These are phyloP conservation scores for Diatrype stigma DNA, from an alignment of 2,329 filamentous ascomycete species.

Conservation along the genomic window DNA sequence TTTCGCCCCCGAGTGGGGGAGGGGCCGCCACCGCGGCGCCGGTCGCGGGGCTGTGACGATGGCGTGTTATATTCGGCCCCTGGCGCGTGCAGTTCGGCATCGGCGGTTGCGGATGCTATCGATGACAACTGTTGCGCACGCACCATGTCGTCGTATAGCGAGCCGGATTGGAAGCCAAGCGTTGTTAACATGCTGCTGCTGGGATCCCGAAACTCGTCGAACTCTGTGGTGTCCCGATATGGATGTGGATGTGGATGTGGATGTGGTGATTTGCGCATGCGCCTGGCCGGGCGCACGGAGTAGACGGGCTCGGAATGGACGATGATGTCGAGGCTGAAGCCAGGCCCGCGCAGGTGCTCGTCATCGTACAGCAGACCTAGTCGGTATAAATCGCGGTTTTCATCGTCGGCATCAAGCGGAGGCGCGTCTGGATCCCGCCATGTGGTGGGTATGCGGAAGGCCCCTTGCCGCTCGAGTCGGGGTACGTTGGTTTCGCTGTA, in stretches of 20 bases:
- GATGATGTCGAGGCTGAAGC: constrained; percentile 20
- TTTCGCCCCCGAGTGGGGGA: neutral
- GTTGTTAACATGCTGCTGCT: too few relatives aligned
- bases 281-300: constrained; percentile 19
- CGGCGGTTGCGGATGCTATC: constrained; percentile 5
- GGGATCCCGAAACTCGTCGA: neutral
- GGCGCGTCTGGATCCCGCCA: constrained; percentile 10
- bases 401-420: constrained; percentile 17
- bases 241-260: too few relatives aligned
- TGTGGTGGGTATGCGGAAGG: constrained; percentile 14
- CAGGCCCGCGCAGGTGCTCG: constrained; percentile 12
- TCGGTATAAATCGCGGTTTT: constrained; percentile 19
- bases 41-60: neutral
- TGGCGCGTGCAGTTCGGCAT: neutral
- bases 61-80: too few relatives aligned
- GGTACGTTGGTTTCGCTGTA: constrained; percentile 19
- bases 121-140: constrained; percentile 10
- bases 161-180: constrained; percentile 13
- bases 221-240: neutral
- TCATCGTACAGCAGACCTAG: constrained; percentile 24
- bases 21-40: neutral
- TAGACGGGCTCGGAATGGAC: constrained; percentile 20
- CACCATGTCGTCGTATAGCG: constrained; percentile 8
- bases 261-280: constrained; percentile 4
- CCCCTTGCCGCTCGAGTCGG: constrained; percentile 23